Base-by-base conservation (phyloP, 2,329 filamentous ascomycete species). In the Colletotrichum coccodes region DNA sequence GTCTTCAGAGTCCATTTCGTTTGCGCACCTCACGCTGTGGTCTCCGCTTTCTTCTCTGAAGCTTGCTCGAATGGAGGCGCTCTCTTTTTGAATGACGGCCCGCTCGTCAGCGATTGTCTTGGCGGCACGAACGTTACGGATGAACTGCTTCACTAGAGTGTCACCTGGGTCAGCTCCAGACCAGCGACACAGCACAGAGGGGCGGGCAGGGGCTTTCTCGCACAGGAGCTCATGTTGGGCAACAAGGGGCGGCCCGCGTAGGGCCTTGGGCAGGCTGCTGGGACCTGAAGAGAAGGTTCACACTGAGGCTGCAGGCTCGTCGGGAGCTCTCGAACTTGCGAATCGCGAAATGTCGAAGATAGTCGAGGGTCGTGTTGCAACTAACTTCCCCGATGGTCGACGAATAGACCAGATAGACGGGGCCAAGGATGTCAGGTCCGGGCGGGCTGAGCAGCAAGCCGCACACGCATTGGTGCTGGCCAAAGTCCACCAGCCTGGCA, bases 61-160 rank as follows among this genome's bases (percentile, higher is more conserved):
- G 84, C 95, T 98, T 74, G 96, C 94, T 82, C 96, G 90, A 79
- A 99, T 99, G 54, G 95, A 94, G 68, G 96, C 96, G 83, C 96
- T 99, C 85, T 99, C 96, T 83, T 99, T 99, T 78, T 98, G 96
- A 72, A 99, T 97, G 64, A 99, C 96, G 60, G 96, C 95, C 79
- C 96, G 91, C 85, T 99, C 96, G 83, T 99, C 96, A 80, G 97
- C 97, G 79, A 99, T 98, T 40, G 96, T 99, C 86, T 99, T 99
- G 70, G 96, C 94, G 71, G 96, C 95, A 80, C 96, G 94, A 79
- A 99, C 96, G 84, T 98, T 98, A 80, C 96, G 95, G 83, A 99
- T 99, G 84, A 99, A 99, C 85, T 98, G 96, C 86, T 99, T 99
- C 81, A 99, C 96, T 98, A 78, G 68, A 72, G 64, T 56, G 38